phyloP scores from a whole-genome alignment of 176 grass and related monocot species.

The Oryza australiensis region DNA sequence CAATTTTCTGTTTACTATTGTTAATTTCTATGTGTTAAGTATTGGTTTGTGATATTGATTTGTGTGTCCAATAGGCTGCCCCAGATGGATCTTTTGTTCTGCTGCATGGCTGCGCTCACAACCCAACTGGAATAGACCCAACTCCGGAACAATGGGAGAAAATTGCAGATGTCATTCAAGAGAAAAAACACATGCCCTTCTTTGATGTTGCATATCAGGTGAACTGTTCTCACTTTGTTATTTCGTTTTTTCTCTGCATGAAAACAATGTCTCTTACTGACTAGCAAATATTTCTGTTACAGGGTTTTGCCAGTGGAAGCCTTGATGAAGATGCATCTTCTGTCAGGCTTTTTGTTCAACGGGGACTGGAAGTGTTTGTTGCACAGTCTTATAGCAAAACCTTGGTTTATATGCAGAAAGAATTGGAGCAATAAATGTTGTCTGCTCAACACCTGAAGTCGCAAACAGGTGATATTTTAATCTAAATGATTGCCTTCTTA shows the following conservation, averaged over 20 bases:
- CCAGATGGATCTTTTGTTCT: slow-evolving; percentile 96
- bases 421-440: slow-evolving; percentile 87
- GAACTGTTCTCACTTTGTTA: slow-evolving; percentile 7
- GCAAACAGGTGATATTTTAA: slow-evolving; percentile 58
- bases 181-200: slow-evolving; percentile 89
- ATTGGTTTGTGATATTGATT: slow-evolving; percentile 24
- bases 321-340: slow-evolving; percentile 94
- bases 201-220: slow-evolving; percentile 99
- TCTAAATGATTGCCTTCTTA: neutral
- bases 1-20: slow-evolving; percentile 13
- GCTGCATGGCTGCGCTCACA: slow-evolving; percentile 93
- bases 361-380: slow-evolving; percentile 89
- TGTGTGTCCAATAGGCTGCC: slow-evolving; percentile 62
- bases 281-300: slow-evolving; percentile 2
- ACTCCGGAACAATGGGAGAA: slow-evolving; percentile 84
- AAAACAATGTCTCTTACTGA: slow-evolving; percentile 22
- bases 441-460: slow-evolving; percentile 76
- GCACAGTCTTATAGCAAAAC: slow-evolving; percentile 99
- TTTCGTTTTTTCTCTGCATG: neutral
- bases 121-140: slow-evolving; percentile 96
- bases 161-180: slow-evolving; percentile 87
- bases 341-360: slow-evolving; percentile 86
- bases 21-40: neutral
- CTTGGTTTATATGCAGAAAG: slow-evolving; percentile 95
- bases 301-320: slow-evolving; percentile 99